Evolutionary conservation across 2,329 filamentous ascomycete species (phyloP).

Genomic region (Penicillium expansum): DNA sequence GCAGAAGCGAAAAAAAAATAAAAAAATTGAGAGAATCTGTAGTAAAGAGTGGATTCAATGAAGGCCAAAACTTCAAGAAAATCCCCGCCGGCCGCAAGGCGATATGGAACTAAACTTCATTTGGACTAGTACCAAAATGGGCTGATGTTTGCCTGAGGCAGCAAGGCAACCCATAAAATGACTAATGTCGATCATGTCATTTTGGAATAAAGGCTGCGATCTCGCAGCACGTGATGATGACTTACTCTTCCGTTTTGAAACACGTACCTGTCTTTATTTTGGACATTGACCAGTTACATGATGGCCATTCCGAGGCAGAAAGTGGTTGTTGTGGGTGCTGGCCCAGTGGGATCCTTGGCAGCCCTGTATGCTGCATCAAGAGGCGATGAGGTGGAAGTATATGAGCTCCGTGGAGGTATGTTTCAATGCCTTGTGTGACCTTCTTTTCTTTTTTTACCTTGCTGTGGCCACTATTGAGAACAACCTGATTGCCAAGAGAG

Average conservation of each 20-base stretch:
- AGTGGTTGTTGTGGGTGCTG: conserved; percentile 82
- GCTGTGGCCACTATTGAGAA: neutral
- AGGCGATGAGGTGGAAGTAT: conserved; percentile 87
- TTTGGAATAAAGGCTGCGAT: conserved; percentile 12
- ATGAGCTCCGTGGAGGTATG: conserved; percentile 87
- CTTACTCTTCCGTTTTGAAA: neutral
- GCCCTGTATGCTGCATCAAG: conserved; percentile 87
- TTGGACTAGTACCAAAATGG: neutral
- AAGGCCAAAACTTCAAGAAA: conserved; percentile 6
- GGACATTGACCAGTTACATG: neutral
- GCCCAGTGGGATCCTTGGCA: conserved; percentile 87
- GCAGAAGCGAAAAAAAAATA: neutral
- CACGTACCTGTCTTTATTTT: neutral
- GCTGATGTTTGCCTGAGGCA: neutral
- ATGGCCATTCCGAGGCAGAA: conserved; percentile 53
- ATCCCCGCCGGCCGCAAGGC: conserved; percentile 5
- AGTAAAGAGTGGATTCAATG: neutral
- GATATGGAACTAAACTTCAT: neutral
- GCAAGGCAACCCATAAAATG: neutral
- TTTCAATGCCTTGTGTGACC: conserved; percentile 18
- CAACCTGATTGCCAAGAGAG: neutral
- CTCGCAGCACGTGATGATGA: conserved; percentile 18
- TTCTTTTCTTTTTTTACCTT: neutral
- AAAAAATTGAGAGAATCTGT: neutral
- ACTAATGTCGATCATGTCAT: conserved; percentile 9